These are phyloP conservation scores for Rhytidhysteron rufulum DNA, from an alignment of 2,329 filamentous ascomycete genomes.

Conservation along the genomic window DNA sequence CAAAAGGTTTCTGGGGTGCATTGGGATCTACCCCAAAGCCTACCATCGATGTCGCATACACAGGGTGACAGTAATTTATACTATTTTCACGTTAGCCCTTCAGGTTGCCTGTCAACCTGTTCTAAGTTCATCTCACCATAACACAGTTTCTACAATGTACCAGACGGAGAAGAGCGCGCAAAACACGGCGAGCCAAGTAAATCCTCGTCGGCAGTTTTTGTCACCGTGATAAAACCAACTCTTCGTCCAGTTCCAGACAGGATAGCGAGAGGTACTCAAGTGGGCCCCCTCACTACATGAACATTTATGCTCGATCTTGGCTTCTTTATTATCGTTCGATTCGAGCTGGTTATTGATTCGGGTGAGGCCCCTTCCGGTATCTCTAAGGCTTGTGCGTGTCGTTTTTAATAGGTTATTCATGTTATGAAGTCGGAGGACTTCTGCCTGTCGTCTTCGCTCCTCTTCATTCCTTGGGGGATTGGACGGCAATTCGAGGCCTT, in stretches of 20 bases:
- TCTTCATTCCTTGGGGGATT: conserved; percentile 33
- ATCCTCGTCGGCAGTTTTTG: conserved; percentile 1
- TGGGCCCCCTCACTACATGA: conserved; percentile 4
- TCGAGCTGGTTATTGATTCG: conserved; percentile 41
- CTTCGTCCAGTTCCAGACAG: conserved; percentile 9
- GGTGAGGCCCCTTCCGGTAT: conserved; percentile 40
- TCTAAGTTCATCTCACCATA: conserved; percentile 40
- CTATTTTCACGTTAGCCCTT: conserved; percentile 14
- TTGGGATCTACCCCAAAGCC: conserved; percentile 50
- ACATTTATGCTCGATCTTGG: conserved; percentile 4
- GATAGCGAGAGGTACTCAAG: conserved; percentile 3
- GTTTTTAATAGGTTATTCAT: conserved; percentile 40
- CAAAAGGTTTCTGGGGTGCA: conserved; percentile 53
- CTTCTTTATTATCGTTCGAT: conserved; percentile 19
- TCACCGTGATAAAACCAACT: neutral
- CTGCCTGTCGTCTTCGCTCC: conserved; percentile 40
- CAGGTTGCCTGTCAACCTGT: too few species aligned
- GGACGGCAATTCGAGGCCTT: conserved; percentile 24
- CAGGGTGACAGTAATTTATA: conserved; percentile 50
- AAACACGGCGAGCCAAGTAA: conserved; percentile 7
- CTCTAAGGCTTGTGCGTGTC: conserved; percentile 41
- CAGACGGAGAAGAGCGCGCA: conserved; percentile 38
- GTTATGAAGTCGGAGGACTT: conserved; percentile 37
- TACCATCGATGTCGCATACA: conserved; percentile 45
- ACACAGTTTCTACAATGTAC: conserved; percentile 46